Evolutionary conservation across 495 filamentous ascomycete species (phyloP).

Genomic region (Saxophila tyrrhenica): DNA sequence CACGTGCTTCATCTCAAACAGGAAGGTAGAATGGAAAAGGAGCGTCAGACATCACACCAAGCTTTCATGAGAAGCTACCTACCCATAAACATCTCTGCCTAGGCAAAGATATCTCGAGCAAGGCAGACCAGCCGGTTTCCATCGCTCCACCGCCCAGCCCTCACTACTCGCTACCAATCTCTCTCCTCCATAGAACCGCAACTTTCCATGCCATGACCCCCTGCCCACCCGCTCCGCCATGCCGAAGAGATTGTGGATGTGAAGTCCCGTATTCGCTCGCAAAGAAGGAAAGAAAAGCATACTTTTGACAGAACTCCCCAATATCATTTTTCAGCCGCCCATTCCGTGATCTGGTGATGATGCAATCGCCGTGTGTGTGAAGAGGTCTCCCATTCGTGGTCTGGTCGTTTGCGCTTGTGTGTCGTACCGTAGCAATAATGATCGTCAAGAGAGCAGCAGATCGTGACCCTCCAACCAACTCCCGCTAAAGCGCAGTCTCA

Average conservation of each 20-base stretch:
- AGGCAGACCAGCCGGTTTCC: too few relatives aligned
- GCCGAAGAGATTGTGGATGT: not conserved
- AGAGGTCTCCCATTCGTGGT: not conserved
- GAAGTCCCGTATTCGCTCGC: not conserved
- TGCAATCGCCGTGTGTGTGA: not conserved
- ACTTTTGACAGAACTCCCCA: not conserved
- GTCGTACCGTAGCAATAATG: not conserved
- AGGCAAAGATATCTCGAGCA: too few relatives aligned
- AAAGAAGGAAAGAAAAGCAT: not conserved
- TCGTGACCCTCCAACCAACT: conserved; percentile 5
- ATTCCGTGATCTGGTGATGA: not conserved
- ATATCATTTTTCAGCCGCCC: not conserved
- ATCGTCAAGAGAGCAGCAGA: not conserved
- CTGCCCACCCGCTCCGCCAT: not conserved
- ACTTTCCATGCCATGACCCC: not conserved
- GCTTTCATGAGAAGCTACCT: too few relatives aligned
- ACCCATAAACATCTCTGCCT: too few relatives aligned
- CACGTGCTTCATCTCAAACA: too few relatives aligned
- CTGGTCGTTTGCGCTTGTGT: not conserved
- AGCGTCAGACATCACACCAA: too few relatives aligned
- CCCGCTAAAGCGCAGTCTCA: conserved; percentile 11
- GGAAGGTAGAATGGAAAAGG: too few relatives aligned
- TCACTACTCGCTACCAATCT: not conserved
- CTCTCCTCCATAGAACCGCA: too few relatives aligned
- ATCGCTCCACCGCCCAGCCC: too few relatives aligned